Base-by-base conservation (phyloP, 768 basidiomycete genomes). In the Lactarius indigo region DNA sequence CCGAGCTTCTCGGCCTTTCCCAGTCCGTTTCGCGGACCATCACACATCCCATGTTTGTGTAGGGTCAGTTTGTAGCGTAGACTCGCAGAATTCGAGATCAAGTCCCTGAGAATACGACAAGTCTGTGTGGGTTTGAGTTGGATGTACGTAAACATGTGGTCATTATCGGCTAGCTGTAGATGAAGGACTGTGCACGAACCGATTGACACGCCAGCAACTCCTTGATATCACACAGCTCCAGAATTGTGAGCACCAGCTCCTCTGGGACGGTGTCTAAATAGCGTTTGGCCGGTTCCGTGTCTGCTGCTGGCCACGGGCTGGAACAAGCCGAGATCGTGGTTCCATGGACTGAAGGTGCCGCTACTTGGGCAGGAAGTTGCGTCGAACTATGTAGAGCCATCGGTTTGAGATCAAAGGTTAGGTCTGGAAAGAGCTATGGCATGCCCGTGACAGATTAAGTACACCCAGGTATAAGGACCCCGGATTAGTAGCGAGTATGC, bases 1-100 rank as follows among this genome's bases (percentile, higher is more conserved):
- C 35, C 54, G 41, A 68, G 52, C 3, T 68, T 68, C 20, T 68
- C 58, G 5, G 66, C 66, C 23, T 57, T 44, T 58, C 15, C 59
- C 20, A 68, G 3, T 30, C 56, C 33, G 56, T 12, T 12, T 8
- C 6, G 13, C 8, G 28, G 12, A 44, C 23, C 52, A 15, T 68
- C 66, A 5, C 66, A 68, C 66, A 68, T 64, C n/a, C 66, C 58
- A 8, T 64, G 20, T 26, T 59, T 7, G 9, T 23, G 37, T 50
- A 68, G 66, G 2, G 57, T 58, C 10, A 68, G 33, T 33, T 68
- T 68, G 54, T 68, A 68, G 15, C 58, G 58, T 2, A 68, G 52
- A 33, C 52, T 59, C 6, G 26, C 52, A 12, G 66, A 68, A 47
- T n/a, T 12, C 10, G 35, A 31, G 50, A 68, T 42, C 5, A 68